Conservation (phyloP, 2,329 filamentous ascomycete genomes). For the Thermoascus crustaceus region DNA sequence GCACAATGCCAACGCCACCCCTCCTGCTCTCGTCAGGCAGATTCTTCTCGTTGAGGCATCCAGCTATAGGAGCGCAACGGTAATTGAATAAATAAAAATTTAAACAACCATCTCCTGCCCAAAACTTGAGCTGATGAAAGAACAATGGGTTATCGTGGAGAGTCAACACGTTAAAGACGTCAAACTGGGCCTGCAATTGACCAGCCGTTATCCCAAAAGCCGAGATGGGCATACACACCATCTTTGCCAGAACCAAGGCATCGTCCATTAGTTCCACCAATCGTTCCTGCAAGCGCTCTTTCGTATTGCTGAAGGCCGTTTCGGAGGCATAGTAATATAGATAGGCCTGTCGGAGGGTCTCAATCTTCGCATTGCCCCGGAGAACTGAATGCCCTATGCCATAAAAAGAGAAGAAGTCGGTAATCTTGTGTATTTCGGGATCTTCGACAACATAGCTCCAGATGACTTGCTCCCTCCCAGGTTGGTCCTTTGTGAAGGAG, state of each 20-base stretch:
- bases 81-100: conserved; percentile 97
- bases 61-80: conserved; percentile 66
- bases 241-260: conserved; percentile 73
- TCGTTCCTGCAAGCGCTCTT: conserved; percentile 56
- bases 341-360: conserved; percentile 74
- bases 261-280: conserved; percentile 71
- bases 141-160: conserved; percentile 84
- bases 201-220: conserved; percentile 5
- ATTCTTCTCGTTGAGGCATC: conserved; percentile 67
- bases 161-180: conserved; percentile 87
- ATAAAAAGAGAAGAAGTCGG: conserved; percentile 91
- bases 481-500: conserved; percentile 58
- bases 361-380: conserved; percentile 62
- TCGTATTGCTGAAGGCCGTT: conserved; percentile 49
- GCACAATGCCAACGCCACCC: conserved; percentile 78
- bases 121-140: conserved; percentile 80
- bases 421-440: conserved; percentile 60
- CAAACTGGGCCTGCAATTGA: conserved; percentile 55
- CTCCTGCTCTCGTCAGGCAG: conserved; percentile 61
- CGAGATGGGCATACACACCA: too few species aligned
- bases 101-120: conserved; percentile 76
- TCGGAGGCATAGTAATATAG: conserved; percentile 87
- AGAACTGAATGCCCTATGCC: conserved; percentile 81
- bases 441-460: conserved; percentile 82
- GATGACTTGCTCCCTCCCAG: conserved; percentile 63